Percentiles rank a stretch among this genome's conserved stretches.
These are phyloP conservation scores for Pholiota adiposa DNA, from an alignment of 1,284 basidiomycete species.

Conservation along the genomic window DNA sequence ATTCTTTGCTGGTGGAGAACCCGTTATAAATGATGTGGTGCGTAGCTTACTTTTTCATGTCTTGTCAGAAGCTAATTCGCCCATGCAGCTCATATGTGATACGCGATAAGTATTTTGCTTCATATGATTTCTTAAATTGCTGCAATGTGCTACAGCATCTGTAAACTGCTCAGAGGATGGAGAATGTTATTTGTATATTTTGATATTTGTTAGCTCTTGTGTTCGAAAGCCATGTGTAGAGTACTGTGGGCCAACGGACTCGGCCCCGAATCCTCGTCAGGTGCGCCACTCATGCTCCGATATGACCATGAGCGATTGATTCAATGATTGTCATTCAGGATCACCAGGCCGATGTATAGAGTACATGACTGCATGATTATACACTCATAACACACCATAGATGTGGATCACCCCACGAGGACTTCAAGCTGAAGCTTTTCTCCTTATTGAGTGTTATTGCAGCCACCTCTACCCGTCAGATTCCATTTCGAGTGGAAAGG, in stretches of 20 bases:
- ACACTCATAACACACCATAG: too few relatives aligned
- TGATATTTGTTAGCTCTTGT: too few relatives aligned
- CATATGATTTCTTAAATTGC: neutral
- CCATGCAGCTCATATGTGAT: neutral
- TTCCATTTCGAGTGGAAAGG: neutral
- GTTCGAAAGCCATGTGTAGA: too few relatives aligned
- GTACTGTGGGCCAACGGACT: neutral
- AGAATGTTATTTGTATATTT: neutral
- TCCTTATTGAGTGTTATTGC: too few relatives aligned
- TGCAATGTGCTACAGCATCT: neutral
- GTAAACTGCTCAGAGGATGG: neutral
- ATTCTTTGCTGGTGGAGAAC: neutral
- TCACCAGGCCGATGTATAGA: too few relatives aligned
- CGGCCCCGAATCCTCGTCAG: neutral
- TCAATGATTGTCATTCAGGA: too few relatives aligned
- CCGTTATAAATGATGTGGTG: neutral
- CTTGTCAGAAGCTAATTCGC: neutral
- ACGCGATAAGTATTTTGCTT: neutral
- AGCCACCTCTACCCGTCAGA: neutral
- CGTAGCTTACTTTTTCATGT: neutral
- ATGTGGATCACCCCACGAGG: too few relatives aligned
- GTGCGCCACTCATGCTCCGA: neutral
- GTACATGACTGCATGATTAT: too few relatives aligned
- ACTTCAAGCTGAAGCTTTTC: too few relatives aligned
- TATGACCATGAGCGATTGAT: neutral